These are phyloP conservation scores for Eucalyptus pumila DNA, from an alignment of 345 rosid species.

Conservation along the genomic window DNA sequence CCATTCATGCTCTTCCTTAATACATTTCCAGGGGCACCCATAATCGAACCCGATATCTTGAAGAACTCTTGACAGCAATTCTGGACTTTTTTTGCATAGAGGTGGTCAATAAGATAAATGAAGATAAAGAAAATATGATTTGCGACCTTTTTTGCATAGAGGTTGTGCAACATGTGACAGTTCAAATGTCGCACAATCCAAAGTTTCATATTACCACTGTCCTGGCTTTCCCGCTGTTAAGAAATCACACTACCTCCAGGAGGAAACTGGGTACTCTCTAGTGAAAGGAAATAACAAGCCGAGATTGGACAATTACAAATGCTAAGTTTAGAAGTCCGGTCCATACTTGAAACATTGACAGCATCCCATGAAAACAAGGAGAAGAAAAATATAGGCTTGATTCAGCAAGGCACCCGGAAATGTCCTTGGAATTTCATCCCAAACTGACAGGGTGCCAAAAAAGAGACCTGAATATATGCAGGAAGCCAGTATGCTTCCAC, in stretches of 20 bases:
- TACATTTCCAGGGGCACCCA: neutral
- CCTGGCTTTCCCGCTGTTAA: neutral
- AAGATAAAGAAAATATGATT: neutral
- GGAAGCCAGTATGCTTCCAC: neutral
- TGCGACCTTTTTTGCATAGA: neutral
- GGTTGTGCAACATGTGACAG: neutral
- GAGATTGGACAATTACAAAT: neutral
- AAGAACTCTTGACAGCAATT: neutral
- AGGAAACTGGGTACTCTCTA: neutral
- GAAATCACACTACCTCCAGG: neutral
- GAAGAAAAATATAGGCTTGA: neutral
- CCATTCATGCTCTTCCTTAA: neutral
- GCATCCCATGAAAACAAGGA: neutral
- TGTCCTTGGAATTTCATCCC: neutral
- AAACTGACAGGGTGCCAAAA: neutral
- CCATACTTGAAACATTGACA: neutral
- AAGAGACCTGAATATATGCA: neutral
- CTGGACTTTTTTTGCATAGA: neutral
- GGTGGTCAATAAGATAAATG: neutral
- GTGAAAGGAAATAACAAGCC: neutral
- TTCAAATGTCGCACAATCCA: neutral
- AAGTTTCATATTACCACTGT: neutral
- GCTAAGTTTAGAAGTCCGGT: neutral
- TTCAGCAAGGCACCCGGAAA: neutral
- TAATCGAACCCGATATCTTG: neutral